Evolutionary conservation across 208 protist genomes (phyloP).

Genomic region (Trypanosoma theileri): DNA sequence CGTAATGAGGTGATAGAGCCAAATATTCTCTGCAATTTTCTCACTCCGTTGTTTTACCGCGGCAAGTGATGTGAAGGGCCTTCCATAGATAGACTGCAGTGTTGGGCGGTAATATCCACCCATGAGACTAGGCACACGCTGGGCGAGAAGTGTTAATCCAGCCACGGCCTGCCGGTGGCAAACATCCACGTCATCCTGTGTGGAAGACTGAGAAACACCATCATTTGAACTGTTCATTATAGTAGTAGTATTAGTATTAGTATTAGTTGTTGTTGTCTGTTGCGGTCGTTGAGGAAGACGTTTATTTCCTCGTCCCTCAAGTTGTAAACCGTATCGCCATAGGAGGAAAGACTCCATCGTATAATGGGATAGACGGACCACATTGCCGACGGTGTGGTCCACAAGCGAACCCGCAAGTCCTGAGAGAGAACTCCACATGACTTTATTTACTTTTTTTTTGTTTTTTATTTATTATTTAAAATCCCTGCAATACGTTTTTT

Average conservation of each 20-base stretch:
- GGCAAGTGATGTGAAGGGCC: constrained; percentile 4
- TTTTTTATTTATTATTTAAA: constrained; percentile 4
- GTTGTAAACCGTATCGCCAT: constrained; percentile 5
- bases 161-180: constrained; percentile 13
- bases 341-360: constrained; percentile 8
- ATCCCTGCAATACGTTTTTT: too few relatives aligned
- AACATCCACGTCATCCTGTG: background rate
- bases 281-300: background rate
- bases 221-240: too few relatives aligned
- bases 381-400: background rate
- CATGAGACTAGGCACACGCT: constrained; percentile 19
- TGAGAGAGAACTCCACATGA: constrained; percentile 6
- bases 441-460: background rate
- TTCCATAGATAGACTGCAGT: constrained; percentile 18
- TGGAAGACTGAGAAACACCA: background rate
- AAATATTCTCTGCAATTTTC: constrained; percentile 5
- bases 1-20: constrained; percentile 7
- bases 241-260: background rate
- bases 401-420: background rate
- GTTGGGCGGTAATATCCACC: constrained; percentile 20
- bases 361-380: background rate
- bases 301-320: constrained; percentile 2
- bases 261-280: background rate
- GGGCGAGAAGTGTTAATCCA: constrained; percentile 13
- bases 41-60: constrained; percentile 7